Conservation (phyloP, 192 early-diverging fungal genomes). For the Lobulomyces angularis region DNA sequence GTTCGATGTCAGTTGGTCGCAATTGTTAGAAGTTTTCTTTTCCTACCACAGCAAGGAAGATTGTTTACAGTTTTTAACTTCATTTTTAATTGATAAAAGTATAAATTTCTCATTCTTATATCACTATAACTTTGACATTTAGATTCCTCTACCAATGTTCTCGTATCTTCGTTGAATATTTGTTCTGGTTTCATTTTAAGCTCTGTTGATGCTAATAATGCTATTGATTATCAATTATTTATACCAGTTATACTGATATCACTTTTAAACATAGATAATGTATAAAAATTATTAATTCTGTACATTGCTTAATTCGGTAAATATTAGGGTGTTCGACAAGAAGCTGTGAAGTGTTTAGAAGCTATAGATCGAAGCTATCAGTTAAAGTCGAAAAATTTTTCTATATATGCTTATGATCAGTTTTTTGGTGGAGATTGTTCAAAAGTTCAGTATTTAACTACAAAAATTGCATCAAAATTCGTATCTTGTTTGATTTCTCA, state of each 20-base stretch:
- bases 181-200: too few relatives aligned
- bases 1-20: too few relatives aligned
- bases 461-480: slow-evolving; percentile 28
- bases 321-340: slow-evolving; percentile 40
- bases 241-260: slow-evolving; percentile 57
- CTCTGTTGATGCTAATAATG: slow-evolving; percentile 1
- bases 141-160: too few relatives aligned
- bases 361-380: slow-evolving; percentile 25
- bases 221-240: slow-evolving; percentile 32
- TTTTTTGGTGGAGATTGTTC: slow-evolving; percentile 39
- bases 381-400: too few relatives aligned
- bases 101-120: too few relatives aligned
- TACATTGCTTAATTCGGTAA: background rate
- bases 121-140: too few relatives aligned
- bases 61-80: too few relatives aligned
- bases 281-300: background rate
- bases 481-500: slow-evolving; percentile 31
- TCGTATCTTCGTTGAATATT: too few relatives aligned
- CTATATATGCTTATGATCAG: slow-evolving; percentile 43
- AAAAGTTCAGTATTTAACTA: slow-evolving; percentile 43
- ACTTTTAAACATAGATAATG: slow-evolving; percentile 35
- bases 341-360: slow-evolving; percentile 49
- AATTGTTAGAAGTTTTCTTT: too few relatives aligned
- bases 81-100: too few relatives aligned
- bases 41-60: too few relatives aligned